Conservation (phyloP, 2,329 filamentous ascomycete species). For the Fusarium fujikuroi region DNA sequence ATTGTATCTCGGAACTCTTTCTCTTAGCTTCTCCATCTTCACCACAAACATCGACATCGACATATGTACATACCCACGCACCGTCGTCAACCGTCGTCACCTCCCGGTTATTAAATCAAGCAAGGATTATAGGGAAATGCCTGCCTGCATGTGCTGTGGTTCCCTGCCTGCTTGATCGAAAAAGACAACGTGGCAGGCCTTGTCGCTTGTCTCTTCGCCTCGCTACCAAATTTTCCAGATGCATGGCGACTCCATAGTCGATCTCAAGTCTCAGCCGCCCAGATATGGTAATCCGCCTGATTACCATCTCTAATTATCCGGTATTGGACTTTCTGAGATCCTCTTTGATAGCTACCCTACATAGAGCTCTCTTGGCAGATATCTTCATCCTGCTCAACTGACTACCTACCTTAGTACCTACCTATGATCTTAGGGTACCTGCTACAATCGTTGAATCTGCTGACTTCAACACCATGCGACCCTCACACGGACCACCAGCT, state of each 20-base stretch:
- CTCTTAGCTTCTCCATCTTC: neutral
- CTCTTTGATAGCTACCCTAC: neutral
- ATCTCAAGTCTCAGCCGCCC: constrained; percentile 25
- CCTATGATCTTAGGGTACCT: constrained; percentile 1
- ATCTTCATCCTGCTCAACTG: neutral
- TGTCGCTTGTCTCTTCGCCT: constrained; percentile 16
- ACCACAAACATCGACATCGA: constrained; percentile 15
- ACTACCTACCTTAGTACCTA: neutral
- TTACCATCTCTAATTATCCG: constrained; percentile 39
- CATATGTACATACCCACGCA: neutral
- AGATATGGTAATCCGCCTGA: constrained; percentile 18
- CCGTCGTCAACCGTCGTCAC: constrained; percentile 12
- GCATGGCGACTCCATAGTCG: constrained; percentile 18
- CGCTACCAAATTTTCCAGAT: constrained; percentile 16
- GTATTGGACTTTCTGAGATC: constrained; percentile 23
- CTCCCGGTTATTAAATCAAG: constrained; percentile 29
- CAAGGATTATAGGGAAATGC: constrained; percentile 14
- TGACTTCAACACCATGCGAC: constrained; percentile 43
- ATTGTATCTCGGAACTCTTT: constrained; percentile 1
- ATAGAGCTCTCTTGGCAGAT: neutral
- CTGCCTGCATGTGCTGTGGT: neutral
- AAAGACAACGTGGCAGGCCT: constrained; percentile 34
- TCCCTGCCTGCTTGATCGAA: constrained; percentile 27
- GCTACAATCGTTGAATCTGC: constrained; percentile 35
- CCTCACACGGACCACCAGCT: constrained; percentile 16